Evolutionary conservation across 1,284 basidiomycete species (phyloP), one percentile per base, ranked within the genome.

Genomic region (Chalciporus sp.): DNA sequence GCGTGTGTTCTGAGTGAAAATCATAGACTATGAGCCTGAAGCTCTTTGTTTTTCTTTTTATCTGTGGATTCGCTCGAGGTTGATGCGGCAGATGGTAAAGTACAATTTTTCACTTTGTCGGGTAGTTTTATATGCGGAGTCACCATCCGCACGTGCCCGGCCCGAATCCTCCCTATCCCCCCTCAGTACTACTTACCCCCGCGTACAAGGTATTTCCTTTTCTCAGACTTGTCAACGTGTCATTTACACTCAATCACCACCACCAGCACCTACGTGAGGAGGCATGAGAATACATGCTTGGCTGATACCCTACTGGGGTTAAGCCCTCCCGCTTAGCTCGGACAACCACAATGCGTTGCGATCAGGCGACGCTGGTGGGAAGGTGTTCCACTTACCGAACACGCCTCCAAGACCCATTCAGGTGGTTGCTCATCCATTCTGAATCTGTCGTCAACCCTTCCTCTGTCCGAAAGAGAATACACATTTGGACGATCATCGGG

Each of bases 1-100:
- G 70, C 89, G 83, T 67, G 89, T 92, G 76, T 79, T 84, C 72
- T 88, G 82, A 69, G 86, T 88, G 82, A 86, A 92, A 74, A 81
- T 78, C 89, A 92, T 91, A 76, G 37, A 39, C 37, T 79, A 88
- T 84, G 66, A 72, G 74, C 71, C 64, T 19, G 28, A 60, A 48
- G 59, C 59, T 44, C 64, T 33, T 39, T 19, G 2, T 31, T 14
- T 31, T 31, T 39, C 10, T 39, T 39, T 19, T 16, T 19, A 1
- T 19, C 37, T 2, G 37, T 39, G 17, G 37, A 39, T 11, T 39
- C 17, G 37, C 35, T 39, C 37, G n/a, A 39, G 37, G n/a, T 39
- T 39, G 9, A 19, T 4, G 37, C 37, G 37, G 37, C 17, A 19
- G 37, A 39, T 19, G 8, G 8, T 10, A 16, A 9, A 37, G 35